phyloP scores from a whole-genome alignment of 1,284 basidiomycete genomes.

The Tremellales sp. region DNA sequence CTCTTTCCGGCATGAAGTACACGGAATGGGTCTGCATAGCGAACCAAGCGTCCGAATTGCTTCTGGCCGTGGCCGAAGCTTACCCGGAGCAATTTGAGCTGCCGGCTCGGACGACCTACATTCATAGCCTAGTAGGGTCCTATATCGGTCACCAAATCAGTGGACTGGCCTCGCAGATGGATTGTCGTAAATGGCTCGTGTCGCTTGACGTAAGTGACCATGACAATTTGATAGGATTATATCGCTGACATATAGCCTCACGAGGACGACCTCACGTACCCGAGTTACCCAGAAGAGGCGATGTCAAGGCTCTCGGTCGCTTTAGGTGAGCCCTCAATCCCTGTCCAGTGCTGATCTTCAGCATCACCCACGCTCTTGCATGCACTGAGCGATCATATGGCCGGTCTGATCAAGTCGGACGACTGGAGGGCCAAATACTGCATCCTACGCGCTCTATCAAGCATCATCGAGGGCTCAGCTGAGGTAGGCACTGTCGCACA shows the following conservation, averaged over 20 bases:
- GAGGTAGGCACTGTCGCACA: slow-evolving; percentile 7
- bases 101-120: neutral
- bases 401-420: neutral
- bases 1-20: slow-evolving; percentile 41
- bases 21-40: slow-evolving; percentile 75
- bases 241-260: no score
- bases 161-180: neutral
- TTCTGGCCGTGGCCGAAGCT: neutral
- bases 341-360: neutral
- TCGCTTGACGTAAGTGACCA: neutral
- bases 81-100: neutral
- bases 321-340: neutral
- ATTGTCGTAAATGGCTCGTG: neutral
- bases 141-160: neutral
- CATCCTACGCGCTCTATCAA: slow-evolving; percentile 29
- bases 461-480: slow-evolving; percentile 28
- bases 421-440: neutral
- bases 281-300: neutral
- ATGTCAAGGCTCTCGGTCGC: neutral
- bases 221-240: neutral
- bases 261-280: neutral
- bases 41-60: slow-evolving; percentile 37
- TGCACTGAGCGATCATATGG: neutral
- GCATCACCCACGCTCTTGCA: neutral
- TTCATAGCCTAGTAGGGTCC: neutral